Percentiles rank a stretch among this genome's conserved stretches.
phyloP scores from a whole-genome alignment of 2,329 filamentous ascomycete genomes.

The Magnaporthiopsis poae region DNA sequence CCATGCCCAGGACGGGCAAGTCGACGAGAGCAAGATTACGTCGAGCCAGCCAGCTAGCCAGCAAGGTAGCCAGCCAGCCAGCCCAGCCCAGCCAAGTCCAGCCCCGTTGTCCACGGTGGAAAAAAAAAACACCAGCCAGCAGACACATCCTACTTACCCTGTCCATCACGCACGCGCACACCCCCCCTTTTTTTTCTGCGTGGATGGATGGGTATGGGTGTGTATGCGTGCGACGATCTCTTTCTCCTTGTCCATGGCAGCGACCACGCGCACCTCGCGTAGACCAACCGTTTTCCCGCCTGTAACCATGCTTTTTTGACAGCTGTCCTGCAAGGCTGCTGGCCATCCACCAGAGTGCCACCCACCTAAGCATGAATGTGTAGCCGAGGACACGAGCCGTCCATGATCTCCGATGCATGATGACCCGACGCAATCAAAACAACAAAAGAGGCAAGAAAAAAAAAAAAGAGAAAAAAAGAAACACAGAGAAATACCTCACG shows the following conservation, averaged over 20 bases:
- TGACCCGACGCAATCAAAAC: background rate
- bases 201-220: too few species aligned
- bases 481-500: slow-evolving; percentile 3
- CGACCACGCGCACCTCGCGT: background rate
- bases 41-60: background rate
- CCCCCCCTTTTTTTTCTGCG: background rate
- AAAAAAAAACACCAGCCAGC: background rate
- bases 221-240: background rate
- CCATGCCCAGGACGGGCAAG: background rate
- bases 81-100: too few species aligned
- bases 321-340: background rate
- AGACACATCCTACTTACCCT: too few species aligned
- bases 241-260: background rate
- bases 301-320: background rate
- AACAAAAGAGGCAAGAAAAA: background rate
- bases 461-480: background rate
- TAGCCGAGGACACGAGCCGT: background rate
- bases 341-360: too few species aligned
- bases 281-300: background rate
- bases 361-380: too few species aligned
- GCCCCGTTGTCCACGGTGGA: too few species aligned
- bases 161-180: too few species aligned
- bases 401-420: background rate
- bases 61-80: too few species aligned
- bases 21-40: background rate